Evolutionary conservation across 2,329 filamentous ascomycete genomes (phyloP).

Genomic region (Pseudogymnoascus sp.): DNA sequence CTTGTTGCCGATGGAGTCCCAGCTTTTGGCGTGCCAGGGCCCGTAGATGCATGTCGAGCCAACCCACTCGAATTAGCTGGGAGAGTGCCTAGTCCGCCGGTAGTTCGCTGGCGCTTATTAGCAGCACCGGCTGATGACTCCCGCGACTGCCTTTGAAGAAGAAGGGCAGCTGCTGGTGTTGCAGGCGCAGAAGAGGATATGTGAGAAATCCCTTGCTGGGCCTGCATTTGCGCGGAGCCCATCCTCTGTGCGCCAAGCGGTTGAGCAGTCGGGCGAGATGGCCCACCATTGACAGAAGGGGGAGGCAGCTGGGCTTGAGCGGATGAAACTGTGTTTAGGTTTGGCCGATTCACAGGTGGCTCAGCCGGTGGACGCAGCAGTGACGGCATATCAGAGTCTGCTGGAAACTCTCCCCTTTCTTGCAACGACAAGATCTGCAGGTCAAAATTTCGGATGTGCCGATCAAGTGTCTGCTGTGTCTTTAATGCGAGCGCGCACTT

Average conservation of each 20-base stretch:
- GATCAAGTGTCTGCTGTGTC: slow-evolving; percentile 51
- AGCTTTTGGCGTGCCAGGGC: slow-evolving; percentile 55
- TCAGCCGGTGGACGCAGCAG: slow-evolving; percentile 51
- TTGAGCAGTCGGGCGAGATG: slow-evolving; percentile 22
- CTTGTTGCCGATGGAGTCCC: slow-evolving; percentile 29
- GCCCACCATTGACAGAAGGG: slow-evolving; percentile 20
- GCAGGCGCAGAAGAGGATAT: slow-evolving; percentile 46
- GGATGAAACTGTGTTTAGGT: slow-evolving; percentile 17
- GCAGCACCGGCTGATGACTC: slow-evolving; percentile 53
- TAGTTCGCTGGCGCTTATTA: slow-evolving; percentile 44
- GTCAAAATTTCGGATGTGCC: slow-evolving; percentile 57
- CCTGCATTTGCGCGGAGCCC: slow-evolving; percentile 14
- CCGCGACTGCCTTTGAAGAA: slow-evolving; percentile 49
- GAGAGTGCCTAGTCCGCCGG: slow-evolving; percentile 37
- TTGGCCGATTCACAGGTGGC: slow-evolving; percentile 23
- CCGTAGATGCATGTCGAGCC: slow-evolving; percentile 55
- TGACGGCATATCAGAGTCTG: slow-evolving; percentile 54
- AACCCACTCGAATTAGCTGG: slow-evolving; percentile 50
- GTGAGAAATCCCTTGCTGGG: slow-evolving; percentile 18
- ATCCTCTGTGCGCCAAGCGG: slow-evolving; percentile 17
- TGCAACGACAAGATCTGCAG: slow-evolving; percentile 54
- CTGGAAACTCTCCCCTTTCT: slow-evolving; percentile 46
- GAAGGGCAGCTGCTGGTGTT: slow-evolving; percentile 54
- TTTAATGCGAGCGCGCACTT: slow-evolving; percentile 66
- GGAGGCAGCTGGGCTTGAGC: slow-evolving; percentile 20